Percentiles rank a stretch among this genome's conserved stretches.
Evolutionary conservation across 352 stramenopile species (phyloP).

Genomic region (Thraustotheca clavata): DNA sequence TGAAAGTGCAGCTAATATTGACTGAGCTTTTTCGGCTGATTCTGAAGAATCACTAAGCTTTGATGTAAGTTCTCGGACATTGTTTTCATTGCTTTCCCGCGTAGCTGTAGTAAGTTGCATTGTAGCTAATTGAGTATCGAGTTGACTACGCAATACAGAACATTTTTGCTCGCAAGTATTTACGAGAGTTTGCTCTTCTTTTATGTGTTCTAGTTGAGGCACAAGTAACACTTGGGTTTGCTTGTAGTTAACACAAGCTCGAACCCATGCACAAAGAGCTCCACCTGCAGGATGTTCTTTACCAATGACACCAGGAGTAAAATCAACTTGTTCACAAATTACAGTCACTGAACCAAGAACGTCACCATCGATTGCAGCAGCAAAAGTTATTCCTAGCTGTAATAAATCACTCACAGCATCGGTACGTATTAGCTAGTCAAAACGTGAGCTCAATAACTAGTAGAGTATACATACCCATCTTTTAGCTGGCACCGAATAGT

Average conservation of each 20-base stretch:
- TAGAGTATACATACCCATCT: conserved; percentile 21
- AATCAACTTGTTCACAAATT: conserved; percentile 52
- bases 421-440: not conserved
- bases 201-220: conserved; percentile 29
- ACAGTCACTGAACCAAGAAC: conserved; percentile 45
- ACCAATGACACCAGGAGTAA: conserved; percentile 39
- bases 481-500: conserved; percentile 53
- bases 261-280: conserved; percentile 54
- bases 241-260: conserved; percentile 37
- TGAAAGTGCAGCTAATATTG: not conserved
- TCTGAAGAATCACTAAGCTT: conserved; percentile 10
- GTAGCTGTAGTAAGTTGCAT: conserved; percentile 5
- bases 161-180: not conserved
- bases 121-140: not conserved
- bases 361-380: conserved; percentile 32
- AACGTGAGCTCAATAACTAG: not conserved
- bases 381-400: conserved; percentile 38
- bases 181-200: not conserved
- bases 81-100: not conserved
- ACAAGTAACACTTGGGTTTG: conserved; percentile 42
- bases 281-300: conserved; percentile 46
- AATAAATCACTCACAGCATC: conserved; percentile 1
- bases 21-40: conserved; percentile 13
- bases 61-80: conserved; percentile 8
- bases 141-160: not conserved